Evolutionary conservation across 1,284 basidiomycete species (phyloP).

Genomic region (Malassezia slooffiae): DNA sequence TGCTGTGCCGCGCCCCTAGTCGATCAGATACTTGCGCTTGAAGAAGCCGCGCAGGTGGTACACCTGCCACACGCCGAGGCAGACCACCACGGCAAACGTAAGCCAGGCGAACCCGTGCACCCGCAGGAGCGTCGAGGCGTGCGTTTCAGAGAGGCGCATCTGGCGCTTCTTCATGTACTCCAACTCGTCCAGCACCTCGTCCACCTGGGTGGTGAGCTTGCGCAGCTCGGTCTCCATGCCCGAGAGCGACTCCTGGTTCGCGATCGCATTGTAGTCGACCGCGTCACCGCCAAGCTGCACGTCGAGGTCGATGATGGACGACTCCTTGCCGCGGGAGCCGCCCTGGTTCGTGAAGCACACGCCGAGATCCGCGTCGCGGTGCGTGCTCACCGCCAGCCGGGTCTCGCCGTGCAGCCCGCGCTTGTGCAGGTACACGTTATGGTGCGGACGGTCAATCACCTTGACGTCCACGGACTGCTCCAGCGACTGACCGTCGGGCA

Average conservation of each 20-base stretch:
- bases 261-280: conserved; percentile 97
- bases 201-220: conserved; percentile 84
- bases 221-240: conserved; percentile 95
- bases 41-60: conserved; percentile 86
- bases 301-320: conserved; percentile 66
- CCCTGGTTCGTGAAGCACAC: conserved; percentile 73
- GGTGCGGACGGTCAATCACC: conserved; percentile 78
- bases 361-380: conserved; percentile 83
- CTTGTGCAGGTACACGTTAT: conserved; percentile 85
- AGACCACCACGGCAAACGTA: conserved; percentile 65
- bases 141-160: conserved; percentile 78
- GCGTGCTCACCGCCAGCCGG: conserved; percentile 82
- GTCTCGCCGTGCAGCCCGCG: conserved; percentile 78
- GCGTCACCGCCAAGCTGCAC: conserved; percentile 97
- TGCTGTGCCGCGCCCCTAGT: conserved; percentile 49
- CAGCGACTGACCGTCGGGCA: conserved; percentile 47
- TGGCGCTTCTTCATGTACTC: conserved; percentile 82
- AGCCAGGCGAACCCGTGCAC: conserved; percentile 89
- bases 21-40: conserved; percentile 93
- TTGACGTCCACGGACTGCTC: conserved; percentile 63
- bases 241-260: conserved; percentile 92
- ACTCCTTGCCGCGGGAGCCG: not conserved
- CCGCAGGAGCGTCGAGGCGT: conserved; percentile 81
- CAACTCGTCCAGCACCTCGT: conserved; percentile 89
- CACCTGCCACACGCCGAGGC: conserved; percentile 87